Percentiles rank a stretch among this genome's conserved stretches.
These are phyloP conservation scores for Paecilomyces variotii DNA, from an alignment of 2,329 filamentous ascomycete genomes.

Conservation along the genomic window DNA sequence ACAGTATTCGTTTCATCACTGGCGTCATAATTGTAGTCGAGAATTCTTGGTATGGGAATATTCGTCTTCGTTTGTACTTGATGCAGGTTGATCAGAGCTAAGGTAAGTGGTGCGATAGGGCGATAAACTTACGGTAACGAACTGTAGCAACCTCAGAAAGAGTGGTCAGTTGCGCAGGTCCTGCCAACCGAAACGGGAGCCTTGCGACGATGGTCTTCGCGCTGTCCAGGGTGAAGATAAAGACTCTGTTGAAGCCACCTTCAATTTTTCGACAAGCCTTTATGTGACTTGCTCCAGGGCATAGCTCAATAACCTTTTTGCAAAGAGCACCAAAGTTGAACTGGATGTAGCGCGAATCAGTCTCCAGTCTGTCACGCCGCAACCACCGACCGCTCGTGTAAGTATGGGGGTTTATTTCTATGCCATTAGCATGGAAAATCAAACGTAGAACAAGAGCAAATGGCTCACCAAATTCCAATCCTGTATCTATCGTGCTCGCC, in stretches of 20 bases:
- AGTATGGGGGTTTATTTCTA: conserved; percentile 14
- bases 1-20: conserved; percentile 23
- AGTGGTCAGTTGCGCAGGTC: conserved; percentile 28
- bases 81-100: conserved; percentile 3
- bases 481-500: no score
- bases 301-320: conserved; percentile 26
- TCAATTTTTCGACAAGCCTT: conserved; percentile 34
- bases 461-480: no score
- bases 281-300: conserved; percentile 27
- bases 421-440: no score
- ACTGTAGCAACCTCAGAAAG: conserved; percentile 41
- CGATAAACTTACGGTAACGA: conserved; percentile 26
- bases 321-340: conserved; percentile 37
- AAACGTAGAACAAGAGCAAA: no score
- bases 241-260: conserved; percentile 38
- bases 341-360: conserved; percentile 25
- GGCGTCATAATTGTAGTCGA: conserved; percentile 35
- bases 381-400: conserved; percentile 34
- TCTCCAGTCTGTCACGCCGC: conserved; percentile 27
- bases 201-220: conserved; percentile 30
- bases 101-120: not conserved
- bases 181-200: conserved; percentile 34
- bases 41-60: conserved; percentile 35
- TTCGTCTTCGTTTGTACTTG: conserved; percentile 30
- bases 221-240: conserved; percentile 36